Percentiles rank a stretch among this genome's conserved stretches.
Conservation (phyloP, 345 rosid genomes). For the Lepidium sativum region DNA sequence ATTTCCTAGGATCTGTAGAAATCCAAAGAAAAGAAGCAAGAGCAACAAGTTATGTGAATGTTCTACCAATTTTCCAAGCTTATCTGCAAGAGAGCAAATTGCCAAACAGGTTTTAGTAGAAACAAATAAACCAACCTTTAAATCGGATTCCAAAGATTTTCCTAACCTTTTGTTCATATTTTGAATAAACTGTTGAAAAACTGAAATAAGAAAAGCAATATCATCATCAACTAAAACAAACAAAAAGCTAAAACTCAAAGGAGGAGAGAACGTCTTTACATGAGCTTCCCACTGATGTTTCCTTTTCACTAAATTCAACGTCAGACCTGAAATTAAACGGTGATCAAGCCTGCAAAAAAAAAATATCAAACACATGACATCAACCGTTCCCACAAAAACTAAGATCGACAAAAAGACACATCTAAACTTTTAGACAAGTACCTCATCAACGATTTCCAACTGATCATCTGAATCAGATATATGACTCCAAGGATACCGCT, state of each 20-base stretch:
- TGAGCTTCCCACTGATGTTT: conserved; percentile 27
- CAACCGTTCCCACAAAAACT: no score
- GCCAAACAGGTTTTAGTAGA: not conserved
- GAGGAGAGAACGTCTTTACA: conserved; percentile 27
- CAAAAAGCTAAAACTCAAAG: conserved; percentile 30
- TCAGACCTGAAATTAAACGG: no score
- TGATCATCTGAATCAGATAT: no score
- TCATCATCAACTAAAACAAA: not conserved
- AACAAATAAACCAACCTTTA: conserved; percentile 37
- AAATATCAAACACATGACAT: no score
- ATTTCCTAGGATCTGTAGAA: conserved; percentile 46
- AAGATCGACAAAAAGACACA: no score
- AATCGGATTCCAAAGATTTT: conserved; percentile 29
- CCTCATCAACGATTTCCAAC: no score
- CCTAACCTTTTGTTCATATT: conserved; percentile 32
- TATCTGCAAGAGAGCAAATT: not conserved
- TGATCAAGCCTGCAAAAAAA: no score
- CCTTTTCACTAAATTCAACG: no score
- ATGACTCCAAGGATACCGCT: no score
- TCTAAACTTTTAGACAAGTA: no score
- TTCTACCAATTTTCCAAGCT: not conserved
- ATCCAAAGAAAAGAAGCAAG: conserved; percentile 14
- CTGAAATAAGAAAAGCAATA: conserved; percentile 31
- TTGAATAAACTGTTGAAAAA: conserved; percentile 52
- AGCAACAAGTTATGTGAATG: not conserved